Percentiles rank a stretch among this genome's conserved stretches.
These are phyloP conservation scores for Vinca minor DNA, from an alignment of 257 asterid species.

Conservation along the genomic window DNA sequence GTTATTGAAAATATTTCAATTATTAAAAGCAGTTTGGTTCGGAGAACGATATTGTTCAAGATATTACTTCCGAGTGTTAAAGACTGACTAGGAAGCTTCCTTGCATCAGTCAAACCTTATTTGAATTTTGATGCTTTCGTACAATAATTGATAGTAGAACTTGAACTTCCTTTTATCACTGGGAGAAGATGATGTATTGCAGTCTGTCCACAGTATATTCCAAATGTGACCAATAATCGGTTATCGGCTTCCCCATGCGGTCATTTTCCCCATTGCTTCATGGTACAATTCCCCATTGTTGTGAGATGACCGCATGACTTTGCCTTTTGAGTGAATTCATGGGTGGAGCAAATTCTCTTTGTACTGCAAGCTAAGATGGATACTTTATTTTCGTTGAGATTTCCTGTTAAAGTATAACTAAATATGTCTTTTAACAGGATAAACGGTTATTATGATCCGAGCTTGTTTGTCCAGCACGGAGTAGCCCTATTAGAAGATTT, in stretches of 20 bases:
- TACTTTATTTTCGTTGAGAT: neutral
- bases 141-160: neutral
- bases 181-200: neutral
- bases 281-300: neutral
- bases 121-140: neutral
- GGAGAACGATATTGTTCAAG: neutral
- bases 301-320: neutral
- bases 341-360: neutral
- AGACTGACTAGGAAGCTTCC: neutral
- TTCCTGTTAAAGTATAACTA: neutral
- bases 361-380: neutral
- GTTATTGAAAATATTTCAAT: neutral
- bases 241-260: neutral
- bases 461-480: slow-evolving; percentile 64
- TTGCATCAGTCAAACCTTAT: neutral
- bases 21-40: neutral
- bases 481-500: slow-evolving; percentile 76
- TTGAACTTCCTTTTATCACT: neutral
- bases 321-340: neutral
- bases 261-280: no score
- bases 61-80: neutral
- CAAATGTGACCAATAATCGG: neutral
- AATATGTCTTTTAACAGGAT: slow-evolving; percentile 41
- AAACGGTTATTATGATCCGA: slow-evolving; percentile 46
- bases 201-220: neutral